phyloP scores from a whole-genome alignment of 2,329 filamentous ascomycete genomes.

The Amauroascus niger region DNA sequence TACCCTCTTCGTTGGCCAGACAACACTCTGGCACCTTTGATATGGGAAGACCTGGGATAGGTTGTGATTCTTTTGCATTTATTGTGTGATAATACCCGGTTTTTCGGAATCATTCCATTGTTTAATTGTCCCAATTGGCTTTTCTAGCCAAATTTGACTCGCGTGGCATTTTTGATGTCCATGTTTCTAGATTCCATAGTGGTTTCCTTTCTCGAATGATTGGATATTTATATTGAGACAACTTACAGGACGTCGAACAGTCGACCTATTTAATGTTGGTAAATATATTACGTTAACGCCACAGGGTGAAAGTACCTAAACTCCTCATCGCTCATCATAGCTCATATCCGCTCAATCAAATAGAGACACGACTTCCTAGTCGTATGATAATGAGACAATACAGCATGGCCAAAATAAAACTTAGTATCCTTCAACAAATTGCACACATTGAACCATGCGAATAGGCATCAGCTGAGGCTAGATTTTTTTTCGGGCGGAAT shows the following conservation, averaged over 20 bases:
- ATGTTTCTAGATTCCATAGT: not conserved
- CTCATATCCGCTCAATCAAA: constrained; percentile 6
- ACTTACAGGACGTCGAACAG: not conserved
- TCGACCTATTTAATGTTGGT: not conserved
- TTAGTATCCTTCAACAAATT: constrained; percentile 2
- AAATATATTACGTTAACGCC: not conserved
- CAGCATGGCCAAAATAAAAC: not conserved
- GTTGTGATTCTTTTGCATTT: not conserved
- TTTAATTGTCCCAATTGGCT: too few relatives aligned
- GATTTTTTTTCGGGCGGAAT: not conserved
- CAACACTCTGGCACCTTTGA: constrained; percentile 33
- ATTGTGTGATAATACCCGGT: too few relatives aligned
- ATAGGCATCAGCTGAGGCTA: too few relatives aligned
- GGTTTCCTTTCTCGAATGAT: not conserved
- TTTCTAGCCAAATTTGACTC: too few relatives aligned
- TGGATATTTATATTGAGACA: not conserved
- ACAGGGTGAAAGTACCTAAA: not conserved
- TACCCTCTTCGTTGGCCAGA: constrained; percentile 26
- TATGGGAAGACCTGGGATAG: constrained; percentile 32
- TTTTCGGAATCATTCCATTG: too few relatives aligned
- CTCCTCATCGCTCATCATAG: constrained; percentile 10
- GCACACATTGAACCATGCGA: too few relatives aligned
- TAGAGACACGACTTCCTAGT: not conserved
- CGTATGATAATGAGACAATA: not conserved
- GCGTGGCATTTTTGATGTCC: too few relatives aligned